These are phyloP conservation scores for Psilocybe cubensis DNA, from an alignment of 768 basidiomycete species.

Conservation along the genomic window DNA sequence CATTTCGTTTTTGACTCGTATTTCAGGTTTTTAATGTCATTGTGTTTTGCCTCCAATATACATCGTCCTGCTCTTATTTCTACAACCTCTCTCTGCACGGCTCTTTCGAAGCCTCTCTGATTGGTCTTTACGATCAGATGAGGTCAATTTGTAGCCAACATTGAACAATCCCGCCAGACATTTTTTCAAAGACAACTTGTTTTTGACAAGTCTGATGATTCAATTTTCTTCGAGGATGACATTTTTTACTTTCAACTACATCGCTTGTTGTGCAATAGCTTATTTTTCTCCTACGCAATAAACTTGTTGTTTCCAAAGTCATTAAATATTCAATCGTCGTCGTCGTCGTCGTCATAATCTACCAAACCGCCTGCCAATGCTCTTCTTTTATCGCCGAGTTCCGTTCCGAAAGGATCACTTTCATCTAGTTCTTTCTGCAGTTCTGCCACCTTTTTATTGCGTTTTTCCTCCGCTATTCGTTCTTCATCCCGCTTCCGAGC, in stretches of 20 bases:
- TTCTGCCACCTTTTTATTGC: constrained; percentile 62
- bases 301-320: not conserved
- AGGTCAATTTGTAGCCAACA: constrained; percentile 44
- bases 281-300: not conserved
- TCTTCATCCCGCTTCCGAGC: constrained; percentile 76
- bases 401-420: constrained; percentile 74
- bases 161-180: constrained; percentile 23
- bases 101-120: constrained; percentile 48
- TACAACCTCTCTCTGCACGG: constrained; percentile 17
- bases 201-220: constrained; percentile 15
- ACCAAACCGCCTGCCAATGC: constrained; percentile 58
- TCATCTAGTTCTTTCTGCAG: constrained; percentile 47
- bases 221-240: constrained; percentile 22
- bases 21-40: constrained; percentile 25
- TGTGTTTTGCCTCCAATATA: constrained; percentile 13
- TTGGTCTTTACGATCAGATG: constrained; percentile 29
- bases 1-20: not conserved
- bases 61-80: not conserved
- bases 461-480: constrained; percentile 67
- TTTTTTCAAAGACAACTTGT: constrained; percentile 15
- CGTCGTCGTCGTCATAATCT: constrained; percentile 56
- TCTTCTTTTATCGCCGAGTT: constrained; percentile 39
- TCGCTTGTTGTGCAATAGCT: no score
- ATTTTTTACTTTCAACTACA: constrained; percentile 2
- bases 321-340: constrained; percentile 19